Conservation (phyloP, 2,329 filamentous ascomycete species). For the Endoconidiophora polonica region DNA sequence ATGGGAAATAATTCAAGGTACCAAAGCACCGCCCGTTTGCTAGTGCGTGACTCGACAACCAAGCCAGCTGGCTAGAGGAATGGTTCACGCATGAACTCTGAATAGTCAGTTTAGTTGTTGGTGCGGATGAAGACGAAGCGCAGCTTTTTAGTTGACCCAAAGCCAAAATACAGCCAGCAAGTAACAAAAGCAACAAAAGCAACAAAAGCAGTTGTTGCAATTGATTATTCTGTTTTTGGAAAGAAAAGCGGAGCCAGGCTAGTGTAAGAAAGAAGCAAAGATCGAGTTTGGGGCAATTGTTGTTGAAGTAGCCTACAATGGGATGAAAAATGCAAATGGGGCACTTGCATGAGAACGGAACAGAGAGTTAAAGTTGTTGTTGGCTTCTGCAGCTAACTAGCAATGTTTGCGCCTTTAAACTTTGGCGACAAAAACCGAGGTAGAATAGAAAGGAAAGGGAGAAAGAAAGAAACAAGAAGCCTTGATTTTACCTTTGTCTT, state of each 20-base stretch:
- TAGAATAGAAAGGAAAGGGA: neutral
- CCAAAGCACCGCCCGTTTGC: no score
- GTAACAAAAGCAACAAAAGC: no score
- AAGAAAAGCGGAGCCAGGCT: conserved; percentile 5
- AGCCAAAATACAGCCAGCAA: no score
- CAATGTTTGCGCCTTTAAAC: neutral
- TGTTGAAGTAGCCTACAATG: no score
- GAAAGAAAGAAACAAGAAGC: neutral
- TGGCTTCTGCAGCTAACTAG: neutral
- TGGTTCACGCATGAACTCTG: neutral
- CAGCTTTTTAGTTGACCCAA: neutral
- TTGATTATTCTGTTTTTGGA: neutral
- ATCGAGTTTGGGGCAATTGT: no score
- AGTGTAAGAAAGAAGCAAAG: neutral
- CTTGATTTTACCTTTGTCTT: neutral
- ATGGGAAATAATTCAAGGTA: neutral
- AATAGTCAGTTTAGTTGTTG: neutral
- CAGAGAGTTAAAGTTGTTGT: neutral
- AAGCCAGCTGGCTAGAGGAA: neutral
- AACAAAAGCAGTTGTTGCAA: no score
- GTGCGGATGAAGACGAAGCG: neutral
- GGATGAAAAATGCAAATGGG: neutral
- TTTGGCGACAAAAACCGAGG: neutral
- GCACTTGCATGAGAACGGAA: neutral
- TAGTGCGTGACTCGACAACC: no score